These are phyloP conservation scores for Phaeotremella skinneri DNA, from an alignment of 768 basidiomycete species.

Conservation along the genomic window DNA sequence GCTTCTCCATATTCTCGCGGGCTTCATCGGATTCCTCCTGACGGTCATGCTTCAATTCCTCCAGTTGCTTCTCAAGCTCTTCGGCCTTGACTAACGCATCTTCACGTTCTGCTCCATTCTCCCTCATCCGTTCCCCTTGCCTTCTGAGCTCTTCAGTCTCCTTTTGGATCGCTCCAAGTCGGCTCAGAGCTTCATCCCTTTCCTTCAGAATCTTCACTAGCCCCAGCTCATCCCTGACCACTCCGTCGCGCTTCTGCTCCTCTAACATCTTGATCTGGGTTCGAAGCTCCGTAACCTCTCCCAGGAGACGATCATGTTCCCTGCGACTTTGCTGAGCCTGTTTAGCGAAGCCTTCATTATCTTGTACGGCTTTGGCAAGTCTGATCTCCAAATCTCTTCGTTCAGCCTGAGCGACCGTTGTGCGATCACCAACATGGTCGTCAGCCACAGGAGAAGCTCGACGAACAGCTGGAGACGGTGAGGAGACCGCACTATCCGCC, in stretches of 20 bases:
- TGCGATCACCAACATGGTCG: conserved; percentile 21
- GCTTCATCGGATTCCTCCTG: conserved; percentile 54
- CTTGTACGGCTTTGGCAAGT: conserved; percentile 32
- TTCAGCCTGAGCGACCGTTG: conserved; percentile 28
- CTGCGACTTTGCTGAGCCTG: conserved; percentile 3
- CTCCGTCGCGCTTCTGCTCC: conserved; percentile 20
- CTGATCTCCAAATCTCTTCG: conserved; percentile 41
- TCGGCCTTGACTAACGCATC: conserved; percentile 17
- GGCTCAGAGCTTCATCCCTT: conserved; percentile 11
- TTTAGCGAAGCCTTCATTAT: conserved; percentile 12
- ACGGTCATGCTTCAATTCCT: conserved; percentile 47
- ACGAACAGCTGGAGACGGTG: conserved; percentile 12
- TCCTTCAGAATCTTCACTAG: not conserved
- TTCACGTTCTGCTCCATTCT: conserved; percentile 1
- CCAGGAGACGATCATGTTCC: not conserved
- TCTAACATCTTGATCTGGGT: conserved; percentile 6
- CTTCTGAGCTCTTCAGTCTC: not conserved
- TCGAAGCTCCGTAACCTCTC: not conserved
- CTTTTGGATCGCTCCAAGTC: conserved; percentile 6
- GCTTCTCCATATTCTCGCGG: conserved; percentile 45
- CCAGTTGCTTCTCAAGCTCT: conserved; percentile 43
- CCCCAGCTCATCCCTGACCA: conserved; percentile 9
- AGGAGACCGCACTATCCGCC: conserved; percentile 10
- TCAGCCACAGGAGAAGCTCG: conserved; percentile 3
- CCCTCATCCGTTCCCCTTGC: not conserved